A percentile compares a stretch with the other conserved stretches of the same genome.
These are phyloP conservation scores for Galerina marginata DNA, from an alignment of 768 basidiomycete genomes.

Conservation along the genomic window DNA sequence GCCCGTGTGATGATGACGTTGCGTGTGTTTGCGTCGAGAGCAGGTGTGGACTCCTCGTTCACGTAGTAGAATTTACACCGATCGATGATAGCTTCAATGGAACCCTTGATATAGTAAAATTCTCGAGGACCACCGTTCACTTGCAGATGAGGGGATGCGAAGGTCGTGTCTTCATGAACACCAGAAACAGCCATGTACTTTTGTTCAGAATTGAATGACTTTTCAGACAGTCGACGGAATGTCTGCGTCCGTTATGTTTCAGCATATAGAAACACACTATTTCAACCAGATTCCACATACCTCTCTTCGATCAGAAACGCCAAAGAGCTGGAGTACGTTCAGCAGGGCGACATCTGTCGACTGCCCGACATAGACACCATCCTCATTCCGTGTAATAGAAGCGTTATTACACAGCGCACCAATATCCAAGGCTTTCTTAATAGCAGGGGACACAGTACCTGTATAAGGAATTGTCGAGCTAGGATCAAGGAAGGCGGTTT, in stretches of 20 bases:
- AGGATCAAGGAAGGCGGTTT: slow-evolving; percentile 70
- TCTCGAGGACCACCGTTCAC: slow-evolving; percentile 55
- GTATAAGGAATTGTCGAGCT: slow-evolving; percentile 42
- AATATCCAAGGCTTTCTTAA: slow-evolving; percentile 77
- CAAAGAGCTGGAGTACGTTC: slow-evolving; percentile 74
- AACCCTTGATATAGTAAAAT: slow-evolving; percentile 90
- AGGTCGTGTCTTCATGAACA: slow-evolving; percentile 49
- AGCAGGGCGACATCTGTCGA: slow-evolving; percentile 93
- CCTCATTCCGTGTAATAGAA: slow-evolving; percentile 62
- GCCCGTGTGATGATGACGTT: slow-evolving; percentile 75
- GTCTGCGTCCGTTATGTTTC: slow-evolving; percentile 41
- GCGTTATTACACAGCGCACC: slow-evolving; percentile 94
- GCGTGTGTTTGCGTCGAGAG: slow-evolving; percentile 71
- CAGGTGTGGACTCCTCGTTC: slow-evolving; percentile 85
- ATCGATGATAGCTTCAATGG: slow-evolving; percentile 86
- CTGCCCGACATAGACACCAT: slow-evolving; percentile 81
- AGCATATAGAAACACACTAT: neutral
- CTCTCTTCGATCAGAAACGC: slow-evolving; percentile 68
- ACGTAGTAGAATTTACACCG: slow-evolving; percentile 91
- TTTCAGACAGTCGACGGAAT: slow-evolving; percentile 77
- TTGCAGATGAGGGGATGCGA: slow-evolving; percentile 26
- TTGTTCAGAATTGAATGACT: slow-evolving; percentile 91
- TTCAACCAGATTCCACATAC: slow-evolving; percentile 46
- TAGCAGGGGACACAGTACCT: slow-evolving; percentile 60
- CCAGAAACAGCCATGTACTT: slow-evolving; percentile 95